Base-by-base conservation (phyloP, 2,329 filamentous ascomycete genomes). In the Dactylonectria estremocensis region DNA sequence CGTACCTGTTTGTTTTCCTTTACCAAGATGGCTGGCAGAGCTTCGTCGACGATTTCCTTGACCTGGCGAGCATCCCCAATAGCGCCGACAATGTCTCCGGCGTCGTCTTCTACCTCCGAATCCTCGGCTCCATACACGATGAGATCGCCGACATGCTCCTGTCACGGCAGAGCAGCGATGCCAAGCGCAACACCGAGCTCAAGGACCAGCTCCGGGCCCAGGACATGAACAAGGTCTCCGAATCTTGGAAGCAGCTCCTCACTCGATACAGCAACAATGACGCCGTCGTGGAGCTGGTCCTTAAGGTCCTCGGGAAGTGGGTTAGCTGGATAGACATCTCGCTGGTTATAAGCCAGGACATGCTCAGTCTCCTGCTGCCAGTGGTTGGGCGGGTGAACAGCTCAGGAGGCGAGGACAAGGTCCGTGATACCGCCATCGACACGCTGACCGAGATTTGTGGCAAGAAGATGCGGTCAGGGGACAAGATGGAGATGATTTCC, bases 251-350 rank as follows among this genome's bases (percentile, higher is more conserved):
- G 80, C 93, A 97, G 77, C 92, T 99, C 50, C 87, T 99, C 62
- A 87, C 90, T 11, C 90, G 92, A 76, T 98, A 95, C 88, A 86
- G 87, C 72, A 89, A 88, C 77, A 89, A 92, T 72, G 91, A 95
- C 77, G 80, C 83, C 48, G 88, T 98, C 65, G 88, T 97, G 49
- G 95, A 98, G 80, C 91, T 97, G 87, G 95, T 93, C 74, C 87
- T 99, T 60, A 94, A 92, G 81, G 92, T 95, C n/a, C 90, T 99
- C 72, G 95, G 94, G 43, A 96, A 95, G 80, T 99, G 96, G 95
- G 95, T 97, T 68, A 97, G 95, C 87, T 99, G 96, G 96, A 97
- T 97, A 77, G 96, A 98, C 78, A 98, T 99, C 75, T 93, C 93
- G 57, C 86, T 99, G 64, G 91, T 99, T 50, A 94, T 99, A 75